phyloP scores from a whole-genome alignment of 768 basidiomycete genomes.

The Kwoniella pini region DNA sequence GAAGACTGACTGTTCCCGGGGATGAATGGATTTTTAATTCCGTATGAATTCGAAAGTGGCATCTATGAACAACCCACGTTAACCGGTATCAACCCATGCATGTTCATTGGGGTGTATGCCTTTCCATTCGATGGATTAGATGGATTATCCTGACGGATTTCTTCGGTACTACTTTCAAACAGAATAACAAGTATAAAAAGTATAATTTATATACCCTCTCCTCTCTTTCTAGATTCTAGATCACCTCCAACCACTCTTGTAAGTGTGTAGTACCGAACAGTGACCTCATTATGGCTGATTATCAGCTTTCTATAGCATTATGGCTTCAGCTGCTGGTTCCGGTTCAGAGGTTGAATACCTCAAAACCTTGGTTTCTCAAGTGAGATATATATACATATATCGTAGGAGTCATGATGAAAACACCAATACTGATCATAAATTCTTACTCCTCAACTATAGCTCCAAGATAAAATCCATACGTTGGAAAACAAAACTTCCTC shows the following conservation, averaged over 20 bases:
- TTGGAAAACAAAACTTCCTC: conserved; percentile 67
- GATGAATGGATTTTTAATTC: too few species aligned
- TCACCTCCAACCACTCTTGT: background rate
- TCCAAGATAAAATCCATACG: conserved; percentile 80
- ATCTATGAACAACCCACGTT: background rate
- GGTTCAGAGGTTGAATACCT: conserved; percentile 82
- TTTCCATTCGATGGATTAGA: background rate
- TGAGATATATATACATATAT: too few species aligned
- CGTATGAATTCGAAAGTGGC: too few species aligned
- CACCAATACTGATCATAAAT: background rate
- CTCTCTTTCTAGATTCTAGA: background rate
- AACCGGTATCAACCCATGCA: background rate
- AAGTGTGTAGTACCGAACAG: too few species aligned
- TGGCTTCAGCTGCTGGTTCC: conserved; percentile 28
- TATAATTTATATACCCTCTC: background rate
- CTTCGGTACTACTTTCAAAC: background rate
- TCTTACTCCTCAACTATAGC: conserved; percentile 46
- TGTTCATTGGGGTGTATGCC: background rate
- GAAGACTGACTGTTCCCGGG: too few species aligned
- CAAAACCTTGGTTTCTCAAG: conserved; percentile 83
- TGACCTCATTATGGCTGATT: too few species aligned
- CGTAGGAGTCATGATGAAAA: background rate
- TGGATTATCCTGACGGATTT: background rate
- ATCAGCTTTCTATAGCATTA: background rate
- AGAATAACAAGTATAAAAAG: background rate